Evolutionary conservation across 2,329 filamentous ascomycete genomes (phyloP), one percentile per base, ranked within the genome.

Genomic region (Pseudogymnoascus sp.): DNA sequence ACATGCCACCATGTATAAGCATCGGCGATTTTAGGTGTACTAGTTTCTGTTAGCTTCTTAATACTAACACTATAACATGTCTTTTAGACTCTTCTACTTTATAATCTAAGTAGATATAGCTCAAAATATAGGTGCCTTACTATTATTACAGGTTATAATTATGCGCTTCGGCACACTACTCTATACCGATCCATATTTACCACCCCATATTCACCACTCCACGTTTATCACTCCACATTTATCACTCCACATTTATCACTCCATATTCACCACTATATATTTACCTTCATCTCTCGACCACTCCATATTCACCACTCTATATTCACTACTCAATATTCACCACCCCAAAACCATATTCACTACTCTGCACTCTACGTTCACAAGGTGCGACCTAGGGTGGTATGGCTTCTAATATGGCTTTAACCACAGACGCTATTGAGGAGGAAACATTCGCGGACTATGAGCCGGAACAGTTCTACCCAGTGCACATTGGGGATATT

Each of bases 401-500:
- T 41, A 19, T 41, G 8, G n/a, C 8, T 41, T 19, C 16, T 7
- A 22, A 41, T 22, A 22, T 41, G 16, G 8, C n/a, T 41, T 19
- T 3, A 16, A 41, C n/a, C 38, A 22, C 16, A 41, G n/a, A 22
- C 16, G 38, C 38, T 41, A 41, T 19, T 11, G 38, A 41, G n/a
- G 38, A 72, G 59, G 69, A 72, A 62, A 60, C 37, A 19, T 19
- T 50, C 19, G 37, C 43, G 43, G 19, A 63, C 35, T 79, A 80
- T 66, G 67, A 64, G 4, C 70, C 70, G 5, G 75, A 76, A 1
- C 74, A 75, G 35, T 78, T 74, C 64, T 75, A 79, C 68, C 76
- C 78, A 6, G 72, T 79, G 12, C 69, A 67, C 6, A 70, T 82
- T 4, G 77, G 76, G 28, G 76, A 81, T 59, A 63, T 69, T 1